Evolutionary conservation across 148 eudicot genomes (phyloP).

Genomic region (Chenopodium formosanum): DNA sequence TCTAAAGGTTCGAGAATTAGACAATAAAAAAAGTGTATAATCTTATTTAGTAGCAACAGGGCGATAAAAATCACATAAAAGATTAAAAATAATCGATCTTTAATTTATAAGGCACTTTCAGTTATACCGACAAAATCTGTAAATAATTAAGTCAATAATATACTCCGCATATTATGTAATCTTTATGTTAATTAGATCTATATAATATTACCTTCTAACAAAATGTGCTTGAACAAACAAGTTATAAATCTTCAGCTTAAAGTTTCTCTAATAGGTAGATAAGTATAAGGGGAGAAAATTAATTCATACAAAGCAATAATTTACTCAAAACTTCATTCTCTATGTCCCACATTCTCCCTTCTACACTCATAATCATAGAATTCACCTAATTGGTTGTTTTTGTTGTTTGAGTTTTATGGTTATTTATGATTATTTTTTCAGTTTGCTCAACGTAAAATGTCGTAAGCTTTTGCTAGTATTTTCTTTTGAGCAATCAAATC

Average conservation of each 20-base stretch:
- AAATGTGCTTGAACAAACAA: background rate
- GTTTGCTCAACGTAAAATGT: background rate
- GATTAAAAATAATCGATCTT: too few relatives aligned
- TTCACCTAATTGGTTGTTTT: constrained; percentile 19
- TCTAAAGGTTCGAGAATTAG: background rate
- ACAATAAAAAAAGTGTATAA: too few relatives aligned
- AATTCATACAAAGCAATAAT: constrained; percentile 15
- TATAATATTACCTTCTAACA: background rate
- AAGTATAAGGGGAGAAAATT: background rate
- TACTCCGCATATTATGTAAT: too few relatives aligned
- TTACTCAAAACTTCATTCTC: constrained; percentile 10
- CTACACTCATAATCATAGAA: constrained; percentile 20
- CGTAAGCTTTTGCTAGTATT: background rate
- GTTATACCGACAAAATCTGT: too few relatives aligned
- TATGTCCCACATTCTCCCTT: constrained; percentile 24
- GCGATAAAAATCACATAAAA: too few relatives aligned
- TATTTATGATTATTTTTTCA: background rate
- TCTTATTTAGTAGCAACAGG: too few relatives aligned
- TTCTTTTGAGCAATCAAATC: background rate
- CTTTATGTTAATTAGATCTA: too few relatives aligned
- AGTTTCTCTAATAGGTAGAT: constrained; percentile 23
- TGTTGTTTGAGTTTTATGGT: background rate
- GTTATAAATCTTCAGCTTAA: constrained; percentile 24
- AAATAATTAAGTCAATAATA: too few relatives aligned
- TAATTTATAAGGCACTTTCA: too few relatives aligned